phyloP scores from a whole-genome alignment of 768 basidiomycete genomes.

The Panellus pusillus region DNA sequence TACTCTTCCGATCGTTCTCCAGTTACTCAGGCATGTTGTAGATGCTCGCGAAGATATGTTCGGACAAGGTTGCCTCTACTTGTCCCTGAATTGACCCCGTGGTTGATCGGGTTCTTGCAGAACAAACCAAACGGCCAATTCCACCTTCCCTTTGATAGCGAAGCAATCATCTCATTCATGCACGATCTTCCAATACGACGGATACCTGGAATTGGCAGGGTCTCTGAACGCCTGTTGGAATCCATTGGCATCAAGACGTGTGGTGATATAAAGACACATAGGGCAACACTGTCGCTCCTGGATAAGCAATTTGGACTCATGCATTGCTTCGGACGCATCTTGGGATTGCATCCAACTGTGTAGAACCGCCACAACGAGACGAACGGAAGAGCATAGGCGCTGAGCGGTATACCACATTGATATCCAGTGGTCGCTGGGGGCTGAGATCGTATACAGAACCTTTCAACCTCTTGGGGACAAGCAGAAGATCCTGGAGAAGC shows the following conservation, averaged over 20 bases:
- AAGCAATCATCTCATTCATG: constrained; percentile 76
- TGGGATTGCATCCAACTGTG: constrained; percentile 83
- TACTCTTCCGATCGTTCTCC: constrained; percentile 19
- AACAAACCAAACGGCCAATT: constrained; percentile 97
- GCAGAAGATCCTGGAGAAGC: constrained; percentile 67
- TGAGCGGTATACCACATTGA: constrained; percentile 58
- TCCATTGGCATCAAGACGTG: constrained; percentile 91
- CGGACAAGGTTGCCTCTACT: constrained; percentile 65
- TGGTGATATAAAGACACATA: constrained; percentile 81
- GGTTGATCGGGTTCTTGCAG: constrained; percentile 32
- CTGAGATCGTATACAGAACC: constrained; percentile 51
- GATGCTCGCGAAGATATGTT: constrained; percentile 98
- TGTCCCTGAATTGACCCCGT: not conserved
- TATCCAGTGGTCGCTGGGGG: not conserved
- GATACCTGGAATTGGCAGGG: constrained; percentile 87
- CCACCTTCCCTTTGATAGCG: constrained; percentile 62
- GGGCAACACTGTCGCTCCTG: constrained; percentile 75
- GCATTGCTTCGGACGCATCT: constrained; percentile 79
- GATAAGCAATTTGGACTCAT: constrained; percentile 83
- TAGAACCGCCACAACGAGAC: constrained; percentile 72
- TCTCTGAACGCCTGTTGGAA: constrained; percentile 84
- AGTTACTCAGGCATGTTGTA: constrained; percentile 30
- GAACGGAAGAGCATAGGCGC: constrained; percentile 91
- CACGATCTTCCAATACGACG: constrained; percentile 79
- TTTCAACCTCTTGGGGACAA: constrained; percentile 69